Evolutionary conservation across 495 filamentous ascomycete genomes (phyloP).

Genomic region (Evernia prunastri): DNA sequence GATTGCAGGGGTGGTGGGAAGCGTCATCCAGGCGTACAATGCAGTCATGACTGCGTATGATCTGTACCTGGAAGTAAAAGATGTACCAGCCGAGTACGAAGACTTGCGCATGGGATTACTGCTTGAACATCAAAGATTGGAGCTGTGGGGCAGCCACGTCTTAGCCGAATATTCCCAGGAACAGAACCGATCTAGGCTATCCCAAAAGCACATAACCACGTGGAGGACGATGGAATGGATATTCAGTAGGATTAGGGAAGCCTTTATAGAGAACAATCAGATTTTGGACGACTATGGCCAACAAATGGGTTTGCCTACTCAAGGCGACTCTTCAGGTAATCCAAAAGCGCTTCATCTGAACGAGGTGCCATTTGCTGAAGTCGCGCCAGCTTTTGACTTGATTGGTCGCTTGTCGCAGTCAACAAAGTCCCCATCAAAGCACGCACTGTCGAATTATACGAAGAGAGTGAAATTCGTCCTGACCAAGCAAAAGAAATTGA

Average conservation of each 20-base stretch:
- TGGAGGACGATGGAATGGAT: slow-evolving; percentile 25
- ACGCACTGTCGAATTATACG: slow-evolving; percentile 10
- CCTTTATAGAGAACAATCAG: slow-evolving; percentile 22
- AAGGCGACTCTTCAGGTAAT: slow-evolving; percentile 20
- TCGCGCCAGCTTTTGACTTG: slow-evolving; percentile 15
- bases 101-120: slow-evolving; percentile 23
- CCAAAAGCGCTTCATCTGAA: too few relatives aligned
- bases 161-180: slow-evolving; percentile 16
- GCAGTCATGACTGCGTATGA: slow-evolving; percentile 24
- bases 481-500: slow-evolving; percentile 19
- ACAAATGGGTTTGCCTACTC: slow-evolving; percentile 14
- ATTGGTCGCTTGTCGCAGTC: slow-evolving; percentile 19
- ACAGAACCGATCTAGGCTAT: background rate
- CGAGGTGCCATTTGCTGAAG: background rate
- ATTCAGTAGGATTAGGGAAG: slow-evolving; percentile 18
- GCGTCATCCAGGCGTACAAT: slow-evolving; percentile 21
- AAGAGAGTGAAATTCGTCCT: slow-evolving; percentile 24
- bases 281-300: slow-evolving; percentile 20
- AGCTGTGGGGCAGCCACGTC: slow-evolving; percentile 24
- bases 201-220: slow-evolving; percentile 15
- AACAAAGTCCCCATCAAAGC: slow-evolving; percentile 17
- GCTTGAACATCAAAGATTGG: slow-evolving; percentile 25
- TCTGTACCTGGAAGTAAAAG: slow-evolving; percentile 23
- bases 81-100: slow-evolving; percentile 24
- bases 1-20: slow-evolving; percentile 16